Evolutionary conservation across 495 filamentous ascomycete species (phyloP).

Genomic region (Aspergillus sclerotiicarbonarius): DNA sequence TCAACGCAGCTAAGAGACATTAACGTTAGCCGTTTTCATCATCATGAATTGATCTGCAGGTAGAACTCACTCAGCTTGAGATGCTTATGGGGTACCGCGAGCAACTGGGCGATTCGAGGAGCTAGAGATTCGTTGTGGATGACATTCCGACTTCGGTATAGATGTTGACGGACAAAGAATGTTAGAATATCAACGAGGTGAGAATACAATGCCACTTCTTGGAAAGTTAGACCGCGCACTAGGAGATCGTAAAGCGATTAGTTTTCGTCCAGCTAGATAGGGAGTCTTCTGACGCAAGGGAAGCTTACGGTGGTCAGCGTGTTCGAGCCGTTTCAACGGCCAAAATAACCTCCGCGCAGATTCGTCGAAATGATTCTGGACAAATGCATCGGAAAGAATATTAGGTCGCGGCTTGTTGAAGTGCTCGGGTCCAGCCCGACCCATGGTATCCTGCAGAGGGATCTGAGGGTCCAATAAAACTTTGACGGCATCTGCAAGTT

Average conservation of each 20-base stretch:
- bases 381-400: constrained; percentile 80
- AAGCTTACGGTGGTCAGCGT: constrained; percentile 55
- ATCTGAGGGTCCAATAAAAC: constrained; percentile 85
- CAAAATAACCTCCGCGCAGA: constrained; percentile 84
- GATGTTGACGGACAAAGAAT: constrained; percentile 89
- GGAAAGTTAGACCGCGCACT: constrained; percentile 65
- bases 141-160: constrained; percentile 82
- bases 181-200: constrained; percentile 94
- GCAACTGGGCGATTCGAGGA: constrained; percentile 76
- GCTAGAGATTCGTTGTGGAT: constrained; percentile 78
- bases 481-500: constrained; percentile 94
- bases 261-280: background rate
- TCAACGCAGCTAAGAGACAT: constrained; percentile 66
- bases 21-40: constrained; percentile 10
- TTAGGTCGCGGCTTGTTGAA: constrained; percentile 60
- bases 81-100: constrained; percentile 86
- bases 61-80: constrained; percentile 77
- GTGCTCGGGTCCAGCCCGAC: constrained; percentile 68
- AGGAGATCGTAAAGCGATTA: constrained; percentile 15
- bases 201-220: constrained; percentile 82
- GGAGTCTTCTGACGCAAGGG: background rate
- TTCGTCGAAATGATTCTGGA: constrained; percentile 84
- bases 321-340: constrained; percentile 79
- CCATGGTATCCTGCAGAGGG: constrained; percentile 58
- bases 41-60: background rate